A percentile compares a stretch with the other conserved stretches of the same genome.
Evolutionary conservation across 1,284 basidiomycete genomes (phyloP).

Genomic region (Pyrrhoderma noxium): DNA sequence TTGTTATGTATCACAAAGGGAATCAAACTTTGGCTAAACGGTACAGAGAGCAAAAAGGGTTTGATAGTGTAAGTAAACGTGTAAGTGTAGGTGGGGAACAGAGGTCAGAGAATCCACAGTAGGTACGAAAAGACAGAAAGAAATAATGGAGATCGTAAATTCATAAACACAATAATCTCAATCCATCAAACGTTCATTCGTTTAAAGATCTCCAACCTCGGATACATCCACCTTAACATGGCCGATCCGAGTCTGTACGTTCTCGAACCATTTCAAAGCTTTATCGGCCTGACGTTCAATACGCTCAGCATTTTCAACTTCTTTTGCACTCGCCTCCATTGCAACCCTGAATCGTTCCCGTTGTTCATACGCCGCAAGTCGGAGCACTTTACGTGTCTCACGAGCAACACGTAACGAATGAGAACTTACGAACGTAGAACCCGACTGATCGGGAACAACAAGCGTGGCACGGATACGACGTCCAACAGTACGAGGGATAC

Average conservation of each 20-base stretch:
- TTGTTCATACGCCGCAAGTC: slow-evolving; percentile 90
- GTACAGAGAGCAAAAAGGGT: too few relatives aligned
- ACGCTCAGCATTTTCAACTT: slow-evolving; percentile 76
- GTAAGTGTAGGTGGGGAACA: too few relatives aligned
- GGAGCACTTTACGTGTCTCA: slow-evolving; percentile 92
- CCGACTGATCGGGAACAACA: slow-evolving; percentile 28
- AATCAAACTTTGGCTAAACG: too few relatives aligned
- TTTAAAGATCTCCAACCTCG: slow-evolving; percentile 23
- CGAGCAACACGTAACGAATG: slow-evolving; percentile 70
- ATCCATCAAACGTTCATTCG: too few relatives aligned
- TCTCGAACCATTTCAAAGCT: slow-evolving; percentile 70
- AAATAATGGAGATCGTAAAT: too few relatives aligned
- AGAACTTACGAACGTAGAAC: slow-evolving; percentile 54
- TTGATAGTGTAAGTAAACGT: too few relatives aligned
- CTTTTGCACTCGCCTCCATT: slow-evolving; percentile 70
- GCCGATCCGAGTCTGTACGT: slow-evolving; percentile 50
- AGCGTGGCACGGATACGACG: slow-evolving; percentile 65
- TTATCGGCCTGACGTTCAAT: slow-evolving; percentile 58
- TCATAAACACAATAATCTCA: too few relatives aligned
- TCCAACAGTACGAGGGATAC: slow-evolving; percentile 90
- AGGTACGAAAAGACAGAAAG: too few relatives aligned
- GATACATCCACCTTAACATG: slow-evolving; percentile 41
- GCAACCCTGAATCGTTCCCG: slow-evolving; percentile 77
- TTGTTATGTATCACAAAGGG: too few relatives aligned
- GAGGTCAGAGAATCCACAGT: too few relatives aligned